Evolutionary conservation across 305 asterid species (phyloP), one percentile per base, ranked within the genome.

Genomic region (Ajuga reptans): DNA sequence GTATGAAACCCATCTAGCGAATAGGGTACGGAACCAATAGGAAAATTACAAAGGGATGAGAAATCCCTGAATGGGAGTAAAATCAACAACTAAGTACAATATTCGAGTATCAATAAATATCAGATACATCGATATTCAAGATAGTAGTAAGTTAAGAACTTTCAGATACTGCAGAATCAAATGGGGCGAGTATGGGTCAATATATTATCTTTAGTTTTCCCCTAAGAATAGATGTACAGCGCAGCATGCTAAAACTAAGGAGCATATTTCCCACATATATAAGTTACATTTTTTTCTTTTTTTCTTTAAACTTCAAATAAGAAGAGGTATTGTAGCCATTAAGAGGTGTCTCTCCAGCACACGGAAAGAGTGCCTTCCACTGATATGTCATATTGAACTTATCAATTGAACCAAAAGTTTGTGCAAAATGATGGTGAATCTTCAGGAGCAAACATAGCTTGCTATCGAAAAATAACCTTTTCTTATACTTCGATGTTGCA

Each of bases 131-230:
- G 27, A 21, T 21, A 21, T 21, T 21, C 36, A 31, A 31, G 0
- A 31, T 31, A 3, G 36, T 31, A 3, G 36, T 3, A 53, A 18
- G 27, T 42, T 29, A 62, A 37, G 24, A 72, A 41, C 69, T 6
- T 31, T 59, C 69, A 72, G 41, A 64, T 54, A 42, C 65, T 59
- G 46, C 67, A 33, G 9, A 42, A 66, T 15, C 50, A 45, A 21
- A 55, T 47, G 47, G 33, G 2, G 2, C 27, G 31, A 45, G 33
- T 9, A 56, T 50, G 64, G 42, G 57, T 68, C 9, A 72, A 66
- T 37, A 51, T 17, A 10, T 71, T 42, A 43, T 42, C 21, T 63
- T 47, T 27, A 65, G 52, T 58, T 68, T 57, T 17, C 63, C 56
- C 56, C 16, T 21, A 62, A 71, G 39, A 66, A 45, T 49, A 59